Evolutionary conservation across 2,329 filamentous ascomycete genomes (phyloP), one percentile per base, ranked within the genome.

Genomic region (Leptographium galeiforme): DNA sequence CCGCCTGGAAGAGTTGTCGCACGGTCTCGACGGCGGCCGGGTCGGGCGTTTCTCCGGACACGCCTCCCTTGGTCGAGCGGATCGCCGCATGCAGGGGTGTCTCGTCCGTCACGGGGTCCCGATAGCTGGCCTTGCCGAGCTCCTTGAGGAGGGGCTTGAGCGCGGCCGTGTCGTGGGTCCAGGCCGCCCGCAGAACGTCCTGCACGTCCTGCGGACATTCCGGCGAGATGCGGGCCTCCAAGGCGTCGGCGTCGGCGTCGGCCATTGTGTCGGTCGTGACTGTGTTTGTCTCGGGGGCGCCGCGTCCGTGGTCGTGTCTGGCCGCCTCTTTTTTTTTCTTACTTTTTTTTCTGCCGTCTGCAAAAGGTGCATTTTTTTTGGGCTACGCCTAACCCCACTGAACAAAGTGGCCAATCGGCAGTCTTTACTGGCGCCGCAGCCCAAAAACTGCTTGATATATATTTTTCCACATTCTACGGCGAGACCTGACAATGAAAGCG

Each of bases 11-110:
- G 8, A 97, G 75, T 63, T 93, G 79, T 60, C 79, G 78, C 6
- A 96, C 84, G 51, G 82, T 79, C 53, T 77, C 76, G 3, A 82
- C 86, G 41, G 78, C 77, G 48, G n/a, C 41, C 13, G 58, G 57
- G 1, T 25, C 39, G 13, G 5, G n/a, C 11, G 13, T 16, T 8
- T 34, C 33, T 30, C 8, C 33, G 12, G 19, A 13, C 19, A 13
- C 25, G 25, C 8, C 10, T 8, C 33, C n/a, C 7, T 8, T 6
- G 32, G 53, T 46, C 4, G 84, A 77, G n/a, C 88, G 85, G 64
- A 97, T 87, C 41, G 89, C 89, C 25, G 90, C 87, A 69, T 97
- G 93, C 14, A 97, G 76, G 11, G 91, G 89, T 10, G 89, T 89
- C 67, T 85, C 89, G 56, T 88, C 87, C 1, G 90, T 95, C 56